Conservation (phyloP, 331 rosid species). For the Phaseolus coccineus region DNA sequence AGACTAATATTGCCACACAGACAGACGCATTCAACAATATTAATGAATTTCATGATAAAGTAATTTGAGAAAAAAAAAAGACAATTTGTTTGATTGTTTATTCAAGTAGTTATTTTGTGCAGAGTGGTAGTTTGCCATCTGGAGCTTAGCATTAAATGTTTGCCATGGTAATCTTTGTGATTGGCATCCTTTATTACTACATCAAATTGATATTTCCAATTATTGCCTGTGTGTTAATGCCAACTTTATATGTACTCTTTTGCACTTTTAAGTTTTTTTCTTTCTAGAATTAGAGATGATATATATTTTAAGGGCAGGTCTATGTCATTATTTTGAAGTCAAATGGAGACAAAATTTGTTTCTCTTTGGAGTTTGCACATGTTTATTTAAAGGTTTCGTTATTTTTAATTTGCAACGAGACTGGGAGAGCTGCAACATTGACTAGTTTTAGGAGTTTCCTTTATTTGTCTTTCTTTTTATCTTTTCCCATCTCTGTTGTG, state of each 20-base stretch:
- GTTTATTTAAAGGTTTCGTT: slow-evolving; percentile 8
- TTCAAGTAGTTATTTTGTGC: slow-evolving; percentile 4
- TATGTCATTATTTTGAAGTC: too few relatives aligned
- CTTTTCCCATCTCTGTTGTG: not conserved
- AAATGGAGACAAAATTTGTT: not conserved
- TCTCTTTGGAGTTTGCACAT: not conserved
- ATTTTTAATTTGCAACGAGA: not conserved
- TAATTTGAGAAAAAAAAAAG: not conserved
- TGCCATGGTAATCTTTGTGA: not conserved
- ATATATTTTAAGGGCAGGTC: not conserved
- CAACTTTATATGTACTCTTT: not conserved
- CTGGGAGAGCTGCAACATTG: not conserved
- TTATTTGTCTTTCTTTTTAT: not conserved
- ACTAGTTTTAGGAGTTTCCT: not conserved
- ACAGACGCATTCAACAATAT: not conserved
- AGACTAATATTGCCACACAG: not conserved
- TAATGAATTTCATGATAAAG: slow-evolving; percentile 17
- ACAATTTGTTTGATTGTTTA: slow-evolving; percentile 11
- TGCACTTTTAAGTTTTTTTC: not conserved
- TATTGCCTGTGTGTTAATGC: not conserved
- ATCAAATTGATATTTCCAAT: not conserved
- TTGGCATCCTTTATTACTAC: not conserved
- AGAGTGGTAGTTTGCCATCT: not conserved
- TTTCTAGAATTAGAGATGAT: not conserved
- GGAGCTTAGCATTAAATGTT: not conserved